Evolutionary conservation across 257 asterid genomes (phyloP).

Genomic region (Solanum habrochaites): DNA sequence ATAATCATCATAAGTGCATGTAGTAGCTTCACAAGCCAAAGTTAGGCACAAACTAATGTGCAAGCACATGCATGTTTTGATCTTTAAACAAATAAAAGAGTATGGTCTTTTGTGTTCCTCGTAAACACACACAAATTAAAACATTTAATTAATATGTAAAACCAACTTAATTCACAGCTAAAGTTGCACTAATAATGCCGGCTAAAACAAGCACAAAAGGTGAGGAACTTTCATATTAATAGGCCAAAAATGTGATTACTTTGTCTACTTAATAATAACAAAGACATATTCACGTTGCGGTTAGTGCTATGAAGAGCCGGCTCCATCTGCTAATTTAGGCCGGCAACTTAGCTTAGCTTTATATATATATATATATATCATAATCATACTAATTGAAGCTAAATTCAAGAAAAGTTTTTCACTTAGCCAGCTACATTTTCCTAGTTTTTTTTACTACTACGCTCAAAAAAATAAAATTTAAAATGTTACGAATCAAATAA

Average conservation of each 20-base stretch:
- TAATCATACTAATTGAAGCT: background rate
- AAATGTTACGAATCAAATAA: background rate
- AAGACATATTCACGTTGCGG: conserved; percentile 19
- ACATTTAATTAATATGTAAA: background rate
- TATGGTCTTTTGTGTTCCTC: background rate
- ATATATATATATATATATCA: background rate
- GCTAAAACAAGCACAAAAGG: conserved; percentile 24
- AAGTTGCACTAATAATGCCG: conserved; percentile 13
- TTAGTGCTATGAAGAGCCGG: conserved; percentile 27
- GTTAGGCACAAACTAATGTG: conserved; percentile 32
- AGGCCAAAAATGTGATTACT: background rate
- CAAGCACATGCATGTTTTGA: conserved; percentile 39
- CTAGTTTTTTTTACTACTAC: background rate
- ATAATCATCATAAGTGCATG: conserved; percentile 12
- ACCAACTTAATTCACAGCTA: background rate
- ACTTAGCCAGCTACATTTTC: background rate
- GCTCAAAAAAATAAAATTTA: background rate
- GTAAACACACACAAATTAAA: background rate
- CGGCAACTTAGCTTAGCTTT: background rate
- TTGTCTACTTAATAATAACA: conserved; percentile 4
- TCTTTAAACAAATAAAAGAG: background rate
- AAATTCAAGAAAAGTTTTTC: background rate
- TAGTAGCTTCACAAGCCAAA: conserved; percentile 22
- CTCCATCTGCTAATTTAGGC: background rate
- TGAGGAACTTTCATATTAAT: background rate